phyloP scores from a whole-genome alignment of 139 green algal species.

The Tetraselmis chui region DNA sequence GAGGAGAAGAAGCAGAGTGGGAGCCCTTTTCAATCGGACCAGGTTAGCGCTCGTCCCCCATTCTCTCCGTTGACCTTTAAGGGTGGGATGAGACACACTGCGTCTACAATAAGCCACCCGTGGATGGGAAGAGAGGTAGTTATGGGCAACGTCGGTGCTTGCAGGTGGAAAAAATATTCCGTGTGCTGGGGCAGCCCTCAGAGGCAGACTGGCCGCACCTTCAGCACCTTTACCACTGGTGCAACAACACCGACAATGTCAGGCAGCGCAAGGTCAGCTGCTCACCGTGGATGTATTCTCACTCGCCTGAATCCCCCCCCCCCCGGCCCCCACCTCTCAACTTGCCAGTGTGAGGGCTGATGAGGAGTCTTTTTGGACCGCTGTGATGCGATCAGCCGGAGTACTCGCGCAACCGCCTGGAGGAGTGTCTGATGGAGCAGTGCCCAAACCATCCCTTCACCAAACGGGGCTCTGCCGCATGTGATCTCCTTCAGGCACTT shows the following conservation, averaged over 20 bases:
- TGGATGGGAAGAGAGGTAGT: not conserved
- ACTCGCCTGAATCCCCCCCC: not conserved
- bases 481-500: not conserved
- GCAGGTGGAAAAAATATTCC: constrained; percentile 24
- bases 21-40: not conserved
- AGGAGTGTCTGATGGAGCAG: not conserved
- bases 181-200: constrained; percentile 41
- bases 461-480: not conserved
- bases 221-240: constrained; percentile 50
- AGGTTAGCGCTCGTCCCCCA: not conserved
- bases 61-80: not conserved
- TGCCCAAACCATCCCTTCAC: not conserved
- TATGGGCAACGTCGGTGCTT: not conserved
- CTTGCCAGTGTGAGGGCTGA: not conserved
- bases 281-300: no score
- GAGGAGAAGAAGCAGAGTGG: not conserved
- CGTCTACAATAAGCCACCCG: constrained; percentile 34
- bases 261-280: constrained; percentile 8
- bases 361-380: not conserved
- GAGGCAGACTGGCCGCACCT: constrained; percentile 39
- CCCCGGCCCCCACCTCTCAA: not conserved
- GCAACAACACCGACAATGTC: constrained; percentile 43
- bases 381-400: not conserved
- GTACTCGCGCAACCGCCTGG: not conserved
- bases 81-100: constrained; percentile 18